Conservation (phyloP, 306 rosid genomes). For the Acacia crassicarpa region DNA sequence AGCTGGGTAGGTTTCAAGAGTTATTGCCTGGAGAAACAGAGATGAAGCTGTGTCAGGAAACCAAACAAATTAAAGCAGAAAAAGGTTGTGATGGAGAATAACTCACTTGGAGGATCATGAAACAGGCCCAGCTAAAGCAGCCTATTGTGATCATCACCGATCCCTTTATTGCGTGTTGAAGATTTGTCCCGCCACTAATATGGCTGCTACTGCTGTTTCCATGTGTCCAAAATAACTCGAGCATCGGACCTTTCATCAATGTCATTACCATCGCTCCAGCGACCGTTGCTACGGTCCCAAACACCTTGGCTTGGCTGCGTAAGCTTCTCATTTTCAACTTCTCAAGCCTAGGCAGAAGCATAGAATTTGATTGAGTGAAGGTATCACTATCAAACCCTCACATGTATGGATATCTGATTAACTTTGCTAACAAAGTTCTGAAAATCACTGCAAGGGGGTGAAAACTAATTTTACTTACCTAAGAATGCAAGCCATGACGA, state of each 20-base stretch:
- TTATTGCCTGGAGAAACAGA: constrained; percentile 51
- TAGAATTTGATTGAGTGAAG: background rate
- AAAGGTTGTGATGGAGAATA: background rate
- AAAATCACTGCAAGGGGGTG: background rate
- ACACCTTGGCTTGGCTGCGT: constrained; percentile 74
- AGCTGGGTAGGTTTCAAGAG: constrained; percentile 76
- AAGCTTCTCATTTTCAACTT: constrained; percentile 54
- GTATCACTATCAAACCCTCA: background rate
- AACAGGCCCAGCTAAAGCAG: constrained; percentile 79
- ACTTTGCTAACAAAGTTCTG: background rate
- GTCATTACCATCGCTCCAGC: constrained; percentile 92
- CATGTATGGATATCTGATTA: background rate
- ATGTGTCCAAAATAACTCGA: constrained; percentile 52
- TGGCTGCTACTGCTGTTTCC: constrained; percentile 17
- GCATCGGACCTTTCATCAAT: constrained; percentile 69
- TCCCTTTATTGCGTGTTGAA: constrained; percentile 64
- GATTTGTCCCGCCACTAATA: constrained; percentile 33
- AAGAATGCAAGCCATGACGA: constrained; percentile 71
- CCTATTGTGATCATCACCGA: constrained; percentile 64
- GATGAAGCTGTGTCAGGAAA: background rate
- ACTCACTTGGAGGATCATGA: constrained; percentile 73
- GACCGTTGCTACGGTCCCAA: constrained; percentile 81
- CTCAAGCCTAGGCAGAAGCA: constrained; percentile 60
- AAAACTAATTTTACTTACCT: constrained; percentile 41
- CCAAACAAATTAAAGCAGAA: background rate